phyloP scores from a whole-genome alignment of 1,284 basidiomycete species.

The Ganoderma lingzhi region DNA sequence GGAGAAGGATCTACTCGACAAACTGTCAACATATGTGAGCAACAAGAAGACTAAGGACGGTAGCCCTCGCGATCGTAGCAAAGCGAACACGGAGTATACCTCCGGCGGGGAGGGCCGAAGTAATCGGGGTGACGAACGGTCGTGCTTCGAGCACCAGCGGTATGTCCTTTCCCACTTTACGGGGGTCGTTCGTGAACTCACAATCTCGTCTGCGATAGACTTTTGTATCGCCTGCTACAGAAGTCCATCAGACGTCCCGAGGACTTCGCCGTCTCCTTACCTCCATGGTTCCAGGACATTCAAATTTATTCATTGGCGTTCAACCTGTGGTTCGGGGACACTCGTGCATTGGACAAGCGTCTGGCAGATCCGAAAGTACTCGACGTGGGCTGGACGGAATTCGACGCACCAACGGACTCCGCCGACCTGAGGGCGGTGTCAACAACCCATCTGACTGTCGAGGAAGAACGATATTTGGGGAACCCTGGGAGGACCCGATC shows the following conservation, averaged over 20 bases:
- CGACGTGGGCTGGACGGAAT: conserved; percentile 44
- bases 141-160: conserved; percentile 46
- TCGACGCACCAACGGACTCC: conserved; percentile 30
- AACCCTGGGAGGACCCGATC: conserved; percentile 35
- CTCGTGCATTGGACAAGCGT: conserved; percentile 31
- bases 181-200: not conserved
- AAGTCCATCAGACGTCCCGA: conserved; percentile 20
- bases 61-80: conserved; percentile 36
- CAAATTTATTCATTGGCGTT: conserved; percentile 41
- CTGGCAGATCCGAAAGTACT: conserved; percentile 40
- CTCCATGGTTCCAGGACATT: conserved; percentile 33
- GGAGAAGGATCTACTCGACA: conserved; percentile 35
- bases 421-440: conserved; percentile 28
- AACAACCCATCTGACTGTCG: conserved; percentile 36
- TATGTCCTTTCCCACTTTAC: conserved; percentile 20
- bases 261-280: conserved; percentile 34
- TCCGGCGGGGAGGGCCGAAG: conserved; percentile 24
- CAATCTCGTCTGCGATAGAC: conserved; percentile 18
- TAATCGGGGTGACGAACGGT: conserved; percentile 32
- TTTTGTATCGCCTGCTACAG: conserved; percentile 32
- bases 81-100: conserved; percentile 42
- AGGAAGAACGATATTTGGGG: conserved; percentile 36
- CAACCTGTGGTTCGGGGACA: conserved; percentile 42
- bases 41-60: conserved; percentile 37
- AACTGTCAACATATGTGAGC: conserved; percentile 35